Evolutionary conservation across 768 basidiomycete species (phyloP).

Genomic region (Boletus sp.): DNA sequence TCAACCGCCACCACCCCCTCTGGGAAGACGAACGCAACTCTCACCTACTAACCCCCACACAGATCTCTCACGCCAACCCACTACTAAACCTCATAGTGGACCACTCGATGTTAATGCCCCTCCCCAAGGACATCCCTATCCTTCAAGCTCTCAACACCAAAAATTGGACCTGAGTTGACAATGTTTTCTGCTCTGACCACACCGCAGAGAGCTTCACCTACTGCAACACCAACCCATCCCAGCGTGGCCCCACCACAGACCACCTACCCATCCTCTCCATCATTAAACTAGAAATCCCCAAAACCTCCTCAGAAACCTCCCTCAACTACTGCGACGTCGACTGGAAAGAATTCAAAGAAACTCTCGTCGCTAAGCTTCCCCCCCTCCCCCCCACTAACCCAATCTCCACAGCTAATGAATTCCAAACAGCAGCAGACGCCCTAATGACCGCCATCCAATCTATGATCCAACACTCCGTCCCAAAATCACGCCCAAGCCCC

Average conservation of each 20-base stretch:
- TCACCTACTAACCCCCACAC: constrained; percentile 21
- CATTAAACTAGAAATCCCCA: neutral
- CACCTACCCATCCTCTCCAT: neutral
- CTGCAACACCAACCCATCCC: neutral
- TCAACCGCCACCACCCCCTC: constrained; percentile 34
- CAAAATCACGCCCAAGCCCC: neutral
- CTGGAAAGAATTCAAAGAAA: neutral
- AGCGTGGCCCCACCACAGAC: neutral
- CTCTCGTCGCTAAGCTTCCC: neutral
- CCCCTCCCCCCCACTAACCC: fast-evolving
- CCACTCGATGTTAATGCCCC: constrained; percentile 23
- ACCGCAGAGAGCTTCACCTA: neutral
- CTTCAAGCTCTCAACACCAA: constrained; percentile 15
- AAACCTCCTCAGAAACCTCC: neutral
- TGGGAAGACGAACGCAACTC: constrained; percentile 27
- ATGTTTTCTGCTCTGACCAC: constrained; percentile 28
- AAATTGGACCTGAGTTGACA: constrained; percentile 37
- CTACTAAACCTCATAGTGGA: neutral
- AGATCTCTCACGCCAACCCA: neutral
- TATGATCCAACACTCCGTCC: neutral
- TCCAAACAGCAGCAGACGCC: neutral
- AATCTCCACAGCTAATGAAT: neutral
- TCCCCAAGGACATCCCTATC: constrained; percentile 30
- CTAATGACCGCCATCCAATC: neutral
- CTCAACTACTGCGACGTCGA: neutral